Conservation (phyloP, 2,329 filamentous ascomycete species). For the Dothidotthia symphoricarpi region DNA sequence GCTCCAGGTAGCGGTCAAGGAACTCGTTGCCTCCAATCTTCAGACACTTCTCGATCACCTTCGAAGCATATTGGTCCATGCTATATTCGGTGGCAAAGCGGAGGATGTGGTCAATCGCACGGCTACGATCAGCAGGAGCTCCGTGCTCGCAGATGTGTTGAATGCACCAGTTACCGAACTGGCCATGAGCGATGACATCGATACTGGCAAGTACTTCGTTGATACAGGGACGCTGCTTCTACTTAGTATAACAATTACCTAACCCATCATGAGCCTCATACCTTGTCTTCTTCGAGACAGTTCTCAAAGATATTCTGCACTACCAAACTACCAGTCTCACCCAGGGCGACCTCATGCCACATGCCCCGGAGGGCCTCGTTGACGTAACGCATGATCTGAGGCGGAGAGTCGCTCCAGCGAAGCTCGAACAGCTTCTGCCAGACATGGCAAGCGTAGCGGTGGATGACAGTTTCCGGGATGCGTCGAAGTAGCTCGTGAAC, state of each 20-base stretch:
- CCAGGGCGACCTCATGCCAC: constrained; percentile 98
- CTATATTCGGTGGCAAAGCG: constrained; percentile 93
- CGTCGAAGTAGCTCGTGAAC: constrained; percentile 94
- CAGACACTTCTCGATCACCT: constrained; percentile 97
- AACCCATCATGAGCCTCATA: constrained; percentile 39
- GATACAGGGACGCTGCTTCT: constrained; percentile 79
- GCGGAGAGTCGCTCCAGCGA: constrained; percentile 89
- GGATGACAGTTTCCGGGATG: constrained; percentile 96
- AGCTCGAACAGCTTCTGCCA: constrained; percentile 99
- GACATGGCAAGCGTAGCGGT: constrained; percentile 97
- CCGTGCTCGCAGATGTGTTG: constrained; percentile 99
- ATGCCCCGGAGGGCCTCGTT: constrained; percentile 92
- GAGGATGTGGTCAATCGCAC: constrained; percentile 93
- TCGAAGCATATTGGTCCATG: constrained; percentile 98
- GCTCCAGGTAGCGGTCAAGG: constrained; percentile 84
- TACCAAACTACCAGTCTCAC: constrained; percentile 94
- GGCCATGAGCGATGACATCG: constrained; percentile 92
- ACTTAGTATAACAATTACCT: constrained; percentile 4
- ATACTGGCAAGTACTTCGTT: constrained; percentile 95
- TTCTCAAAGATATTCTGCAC: constrained; percentile 99
- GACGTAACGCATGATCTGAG: constrained; percentile 97
- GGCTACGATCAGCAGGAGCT: constrained; percentile 82
- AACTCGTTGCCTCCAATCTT: constrained; percentile 94
- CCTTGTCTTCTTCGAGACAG: constrained; percentile 97
- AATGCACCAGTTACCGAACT: constrained; percentile 99